Percentiles rank a stretch among this genome's conserved stretches.
phyloP scores from a whole-genome alignment of 495 filamentous ascomycete genomes.

The Aspergillus steynii region DNA sequence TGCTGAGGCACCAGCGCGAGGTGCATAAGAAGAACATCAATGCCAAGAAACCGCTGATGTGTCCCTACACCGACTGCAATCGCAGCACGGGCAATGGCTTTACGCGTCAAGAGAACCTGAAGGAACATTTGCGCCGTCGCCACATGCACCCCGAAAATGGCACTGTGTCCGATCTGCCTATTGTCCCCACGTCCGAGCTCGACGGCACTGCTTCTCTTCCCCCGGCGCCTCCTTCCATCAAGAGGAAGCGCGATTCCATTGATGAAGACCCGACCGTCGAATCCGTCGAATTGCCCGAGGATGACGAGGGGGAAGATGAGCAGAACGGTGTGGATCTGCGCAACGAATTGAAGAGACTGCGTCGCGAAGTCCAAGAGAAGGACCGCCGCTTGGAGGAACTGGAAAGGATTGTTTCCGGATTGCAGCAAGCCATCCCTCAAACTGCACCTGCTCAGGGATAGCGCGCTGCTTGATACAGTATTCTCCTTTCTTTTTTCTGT shows the following conservation, averaged over 20 bases:
- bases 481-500: neutral
- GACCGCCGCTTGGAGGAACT: slow-evolving; percentile 47
- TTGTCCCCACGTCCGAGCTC: slow-evolving; percentile 29
- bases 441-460: slow-evolving; percentile 21
- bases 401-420: slow-evolving; percentile 44
- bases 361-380: slow-evolving; percentile 55
- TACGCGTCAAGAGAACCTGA: slow-evolving; percentile 85
- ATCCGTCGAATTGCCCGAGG: slow-evolving; percentile 27
- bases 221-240: slow-evolving; percentile 27
- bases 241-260: slow-evolving; percentile 49
- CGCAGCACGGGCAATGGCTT: slow-evolving; percentile 79
- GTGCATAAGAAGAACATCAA: slow-evolving; percentile 86
- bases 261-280: slow-evolving; percentile 28
- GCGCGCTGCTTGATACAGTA: neutral
- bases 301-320: slow-evolving; percentile 18
- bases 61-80: slow-evolving; percentile 83
- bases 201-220: slow-evolving; percentile 30
- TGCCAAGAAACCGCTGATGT: slow-evolving; percentile 78
- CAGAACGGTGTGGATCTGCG: slow-evolving; percentile 52
- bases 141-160: slow-evolving; percentile 59
- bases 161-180: slow-evolving; percentile 37
- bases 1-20: slow-evolving; percentile 85
- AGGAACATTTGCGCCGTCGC: slow-evolving; percentile 86
- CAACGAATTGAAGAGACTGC: slow-evolving; percentile 57
- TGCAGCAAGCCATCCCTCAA: slow-evolving; percentile 46